Base-by-base conservation (phyloP, 768 basidiomycete genomes). In the Trichaptum fuscoviolaceum region DNA sequence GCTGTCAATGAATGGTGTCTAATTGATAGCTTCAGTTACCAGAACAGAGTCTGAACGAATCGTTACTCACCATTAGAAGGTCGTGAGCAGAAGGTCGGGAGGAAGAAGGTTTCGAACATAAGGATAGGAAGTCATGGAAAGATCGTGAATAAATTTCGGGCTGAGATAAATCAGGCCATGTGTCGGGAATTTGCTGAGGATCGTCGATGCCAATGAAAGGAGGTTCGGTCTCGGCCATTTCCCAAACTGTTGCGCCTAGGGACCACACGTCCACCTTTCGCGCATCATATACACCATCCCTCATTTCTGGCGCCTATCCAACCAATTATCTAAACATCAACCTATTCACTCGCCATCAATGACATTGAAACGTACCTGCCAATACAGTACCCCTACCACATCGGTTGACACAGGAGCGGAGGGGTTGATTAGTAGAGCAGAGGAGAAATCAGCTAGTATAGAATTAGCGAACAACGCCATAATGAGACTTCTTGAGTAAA, bases 231-330 rank as follows among this genome's bases (percentile, higher is more conserved):
- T 93, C 84, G 0, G 89, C 89, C 76, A 90, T 82, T 72, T 93
- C 92, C 92, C 92, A 93, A 0, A 91, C 82, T 0, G 92, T 93
- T 0, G 92, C 92, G 1, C 92, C 92, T 7, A 92, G 78, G 0
- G 91, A 92, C 91, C 91, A 93, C 0, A 89, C 80, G 67, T 93
- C 92, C 60, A 92, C 85, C 73, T 88, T 88, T 58, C 92, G 81
- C 0, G 87, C 84, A 70, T 93, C 81, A 71, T 93, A 93, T 0
- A 87, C 79, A 12, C 88, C 87, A 63, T 88, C 90, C 77, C 91
- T 84, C 69, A 92, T 82, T 77, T 93, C 91, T 27, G 92, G 92
- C 25, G 91, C 90, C 83, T 81, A 67, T 63, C 66, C 65, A 8
- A 35, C 20, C 25, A 62, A 62, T 42, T 35, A 57, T 35, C 3